Evolutionary conservation across 2,329 filamentous ascomycete genomes (phyloP), one percentile per base, ranked within the genome.

Genomic region (Orbilia quercus): DNA sequence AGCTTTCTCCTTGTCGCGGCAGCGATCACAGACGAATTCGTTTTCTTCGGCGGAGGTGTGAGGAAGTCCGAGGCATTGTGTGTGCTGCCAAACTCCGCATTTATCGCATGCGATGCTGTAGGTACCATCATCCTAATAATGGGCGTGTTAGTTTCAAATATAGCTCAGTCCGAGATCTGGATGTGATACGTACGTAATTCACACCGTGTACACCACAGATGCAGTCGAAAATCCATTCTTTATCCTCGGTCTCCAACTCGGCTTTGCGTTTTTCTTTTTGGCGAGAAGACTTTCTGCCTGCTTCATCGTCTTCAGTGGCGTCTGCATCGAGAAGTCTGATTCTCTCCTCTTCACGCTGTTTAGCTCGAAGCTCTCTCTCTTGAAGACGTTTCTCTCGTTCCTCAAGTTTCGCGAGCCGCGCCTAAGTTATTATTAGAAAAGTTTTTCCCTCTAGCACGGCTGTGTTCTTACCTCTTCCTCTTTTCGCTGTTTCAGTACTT

Each of bases 71-170:
- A 96, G 86, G 79, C 95, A 99, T 78, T 90, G 91, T 83, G 92
- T 96, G 79, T 99, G 95, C 80, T 98, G 94, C 95, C 95, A 99
- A 51, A 96, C 89, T 79, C 90, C 96, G 83, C 95, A 99, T 76
- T 85, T 89, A 79, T 99, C 95, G 81, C 95, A 99, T 25, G 93
- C 91, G 75, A 99, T 89, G 79, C 92, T 96, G 79, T 96, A 93
- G 6, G 91, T 90, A 36, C 95, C 95, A 79, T 98, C 95, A 78
- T 99, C 95, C 85, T 87, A 75, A 14, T 25, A 31, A 48, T 44
- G 23, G 34, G 34, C 5, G 9, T 6, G 36, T 72, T 23, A 64
- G 38, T 18, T 31, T 45, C 9, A 31, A 58, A 16, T 9, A 31
- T 28, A 54, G 36, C 47, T 34, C 9, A 23, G 11, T 18, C 22